Evolutionary conservation across 139 green algal genomes (phyloP), one percentile per base, ranked within the genome.

Genomic region (Bryopsis sp.): DNA sequence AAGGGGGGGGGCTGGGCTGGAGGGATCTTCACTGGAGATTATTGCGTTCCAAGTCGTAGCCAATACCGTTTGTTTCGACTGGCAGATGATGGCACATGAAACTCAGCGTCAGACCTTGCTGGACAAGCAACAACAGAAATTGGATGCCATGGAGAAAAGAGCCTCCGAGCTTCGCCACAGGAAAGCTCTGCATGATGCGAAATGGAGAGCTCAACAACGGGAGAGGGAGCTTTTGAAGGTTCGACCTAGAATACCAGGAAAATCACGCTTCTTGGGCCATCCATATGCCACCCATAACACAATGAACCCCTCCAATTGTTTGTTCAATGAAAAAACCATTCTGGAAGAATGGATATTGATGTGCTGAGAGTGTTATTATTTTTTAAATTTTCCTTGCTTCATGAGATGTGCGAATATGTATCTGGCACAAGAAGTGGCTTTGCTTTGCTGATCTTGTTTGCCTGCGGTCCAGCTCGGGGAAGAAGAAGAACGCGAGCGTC

Each of bases 51-150:
- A 39, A 15, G 4, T 46, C 29, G 26, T 39, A 7, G 26, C 33
- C 6, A 61, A 19, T 8, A 61, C 6, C 7, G 50, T 59, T 36
- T 4, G 6, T 34, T 48, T 43, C 47, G 47, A 47, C 19, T 3
- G 58, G 65, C 75, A 88, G 78, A 85, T 95, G 78, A 69, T 92
- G 29, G 39, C 72, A 43, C 85, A 87, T 35, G 88, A 95, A 79
- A 33, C 83, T 34, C 72, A 67, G 3, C 84, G 88, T 48, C 87
- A 88, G 74, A 74, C 87, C 67, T 77, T 92, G 78, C 54, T 81
- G 47, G 79, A 83, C 7, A 79, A 81, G 58, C 82, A 88, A 71
- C 80, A 89, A 75, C 67, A 78, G 34, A 82, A 83, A 65, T 66
- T 86, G 26, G 74, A 78, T 32, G 66, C 67, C 59, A 33, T 87